Evolutionary conservation across 2,329 filamentous ascomycete genomes (phyloP), one percentile per base, ranked within the genome.

Genomic region (Cladorrhinum sp.): DNA sequence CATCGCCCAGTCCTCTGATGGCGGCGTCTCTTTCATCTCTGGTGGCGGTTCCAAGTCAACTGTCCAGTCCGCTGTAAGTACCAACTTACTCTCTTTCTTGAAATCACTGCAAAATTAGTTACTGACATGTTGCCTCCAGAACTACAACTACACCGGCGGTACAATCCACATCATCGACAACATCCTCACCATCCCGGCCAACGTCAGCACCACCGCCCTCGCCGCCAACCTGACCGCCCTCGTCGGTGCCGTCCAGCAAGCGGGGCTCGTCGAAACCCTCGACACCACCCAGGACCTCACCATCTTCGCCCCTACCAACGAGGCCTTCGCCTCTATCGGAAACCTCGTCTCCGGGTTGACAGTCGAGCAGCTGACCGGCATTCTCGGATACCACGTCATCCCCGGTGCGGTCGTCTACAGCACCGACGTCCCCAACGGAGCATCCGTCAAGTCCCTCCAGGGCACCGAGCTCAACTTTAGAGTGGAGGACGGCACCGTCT

Each of bases 301-400:
- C 59, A 77, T 90, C 63, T 89, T 90, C 65, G 85, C 82, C 0
- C 87, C 87, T 1, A 79, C 75, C 69, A 86, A 88, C 70, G 75
- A 75, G 1, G 86, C 86, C 12, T 86, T 89, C 74, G 75, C 80
- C 33, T 72, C 75, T 24, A 82, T 89, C 49, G 84, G 81, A 59
- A 83, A 78, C 55, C 74, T 80, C 24, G 69, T 85, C 10, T 70
- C 73, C 26, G 78, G 78, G 60, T 71, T 87, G 28, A 77, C 76
- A 23, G 69, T 73, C 0, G 71, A 78, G 3, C 72, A 83, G 14
- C 75, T 89, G 1, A 71, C 77, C 1, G 72, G 71, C 26, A 79
- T 90, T 55, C 77, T 90, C 33, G 74, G 78, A 24, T 91, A 91
- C 73, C 88, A 91, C 70, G 79, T 90, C 56, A 73, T 90, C 50